phyloP scores from a whole-genome alignment of 2,329 filamentous ascomycete genomes.

The Coniella vitis region DNA sequence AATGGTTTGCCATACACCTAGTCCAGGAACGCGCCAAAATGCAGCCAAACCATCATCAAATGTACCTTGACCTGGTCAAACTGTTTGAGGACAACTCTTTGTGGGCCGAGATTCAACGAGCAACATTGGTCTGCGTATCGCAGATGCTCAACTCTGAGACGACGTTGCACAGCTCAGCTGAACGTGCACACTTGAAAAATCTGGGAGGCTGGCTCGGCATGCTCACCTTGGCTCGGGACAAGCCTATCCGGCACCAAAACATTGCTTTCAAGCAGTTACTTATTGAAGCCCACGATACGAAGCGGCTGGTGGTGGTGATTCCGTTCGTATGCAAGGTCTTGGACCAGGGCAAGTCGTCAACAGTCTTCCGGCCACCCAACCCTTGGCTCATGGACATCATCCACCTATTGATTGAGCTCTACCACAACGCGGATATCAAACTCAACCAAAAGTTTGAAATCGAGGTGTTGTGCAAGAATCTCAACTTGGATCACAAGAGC shows the following conservation, averaged over 20 bases:
- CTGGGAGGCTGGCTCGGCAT: conserved; percentile 90
- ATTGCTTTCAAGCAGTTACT: conserved; percentile 95
- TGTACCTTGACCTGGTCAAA: conserved; percentile 85
- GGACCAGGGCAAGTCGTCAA: conserved; percentile 74
- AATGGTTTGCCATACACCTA: conserved; percentile 94
- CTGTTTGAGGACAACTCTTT: conserved; percentile 72
- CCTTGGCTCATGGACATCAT: conserved; percentile 98
- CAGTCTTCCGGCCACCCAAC: conserved; percentile 88
- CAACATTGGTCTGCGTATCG: conserved; percentile 82
- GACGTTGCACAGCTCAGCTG: conserved; percentile 75
- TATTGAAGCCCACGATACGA: conserved; percentile 87
- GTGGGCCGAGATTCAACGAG: conserved; percentile 83
- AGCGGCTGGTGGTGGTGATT: conserved; percentile 85
- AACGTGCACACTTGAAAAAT: conserved; percentile 86
- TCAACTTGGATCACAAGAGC: conserved; percentile 85
- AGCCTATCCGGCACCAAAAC: conserved; percentile 92
- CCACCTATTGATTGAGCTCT: conserved; percentile 82
- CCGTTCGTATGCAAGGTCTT: conserved; percentile 97
- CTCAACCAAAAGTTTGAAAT: conserved; percentile 98
- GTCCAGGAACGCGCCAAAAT: conserved; percentile 95
- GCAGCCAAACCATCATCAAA: conserved; percentile 91
- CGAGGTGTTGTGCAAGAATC: conserved; percentile 88
- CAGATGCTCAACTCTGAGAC: conserved; percentile 85
- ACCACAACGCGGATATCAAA: conserved; percentile 87
- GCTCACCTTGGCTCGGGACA: conserved; percentile 85